These are phyloP conservation scores for Zygosaccharomyces bisporus DNA, from an alignment of 805 yeast species.

Conservation along the genomic window DNA sequence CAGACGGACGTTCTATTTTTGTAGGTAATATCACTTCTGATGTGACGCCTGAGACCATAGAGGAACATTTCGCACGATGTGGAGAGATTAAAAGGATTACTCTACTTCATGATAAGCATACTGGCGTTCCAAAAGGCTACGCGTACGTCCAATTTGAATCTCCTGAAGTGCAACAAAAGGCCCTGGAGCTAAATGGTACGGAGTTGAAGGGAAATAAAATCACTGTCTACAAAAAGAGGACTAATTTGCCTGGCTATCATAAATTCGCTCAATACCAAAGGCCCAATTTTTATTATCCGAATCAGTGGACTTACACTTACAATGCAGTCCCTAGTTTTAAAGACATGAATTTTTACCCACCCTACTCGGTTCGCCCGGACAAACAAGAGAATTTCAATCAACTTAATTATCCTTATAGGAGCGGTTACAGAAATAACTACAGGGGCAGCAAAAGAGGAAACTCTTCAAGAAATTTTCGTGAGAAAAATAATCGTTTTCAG, in stretches of 20 bases:
- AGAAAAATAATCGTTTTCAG: neutral
- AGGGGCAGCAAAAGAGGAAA: conserved; percentile 14
- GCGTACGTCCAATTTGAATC: conserved; percentile 59
- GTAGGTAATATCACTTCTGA: conserved; percentile 50
- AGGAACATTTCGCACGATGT: conserved; percentile 41
- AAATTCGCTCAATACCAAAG: conserved; percentile 11
- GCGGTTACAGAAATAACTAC: conserved; percentile 23
- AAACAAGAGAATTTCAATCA: conserved; percentile 8
- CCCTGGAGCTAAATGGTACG: conserved; percentile 44
- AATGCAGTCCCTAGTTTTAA: conserved; percentile 5
- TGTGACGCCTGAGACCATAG: conserved; percentile 50
- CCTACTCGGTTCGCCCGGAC: conserved; percentile 2
- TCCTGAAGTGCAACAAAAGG: conserved; percentile 42
- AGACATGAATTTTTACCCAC: conserved; percentile 9
- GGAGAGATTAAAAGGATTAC: conserved; percentile 53
- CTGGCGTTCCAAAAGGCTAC: conserved; percentile 53
- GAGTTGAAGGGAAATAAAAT: conserved; percentile 46
- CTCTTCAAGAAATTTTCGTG: neutral
- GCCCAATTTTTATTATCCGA: conserved; percentile 10
- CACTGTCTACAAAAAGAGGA: conserved; percentile 48
- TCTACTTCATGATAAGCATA: conserved; percentile 39
- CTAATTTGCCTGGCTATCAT: conserved; percentile 48
- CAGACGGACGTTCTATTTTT: conserved; percentile 51
- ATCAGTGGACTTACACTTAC: conserved; percentile 10
- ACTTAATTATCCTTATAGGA: conserved; percentile 15